Evolutionary conservation across 176 grass and related monocot genomes (phyloP), one percentile per base, ranked within the genome.

Genomic region (Elaeis guineensis): DNA sequence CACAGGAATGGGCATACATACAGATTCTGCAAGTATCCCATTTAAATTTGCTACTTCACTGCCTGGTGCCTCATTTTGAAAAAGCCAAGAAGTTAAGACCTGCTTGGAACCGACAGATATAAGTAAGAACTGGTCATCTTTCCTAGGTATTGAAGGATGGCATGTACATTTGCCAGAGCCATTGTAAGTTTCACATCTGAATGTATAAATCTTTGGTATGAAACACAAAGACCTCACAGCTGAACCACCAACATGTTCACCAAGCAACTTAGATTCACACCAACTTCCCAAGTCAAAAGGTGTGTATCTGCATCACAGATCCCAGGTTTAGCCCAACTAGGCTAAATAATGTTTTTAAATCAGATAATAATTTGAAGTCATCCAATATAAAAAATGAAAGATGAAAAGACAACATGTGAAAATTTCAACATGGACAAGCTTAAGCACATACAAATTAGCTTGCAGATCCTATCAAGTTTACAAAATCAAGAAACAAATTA

Each of bases 51-150:
- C 28, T 29, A 25, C 52, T 18, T 20, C 54, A 24, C 52, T 58
- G 12, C 72, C 72, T 56, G 52, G 25, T 55, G 21, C 69, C 18
- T 61, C 69, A 51, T 72, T 71, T 74, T 72, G 79, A 66, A 97
- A 82, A 79, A 91, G 66, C 92, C 92, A 97, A 67, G 87, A 67
- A 39, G 92, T 97, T 51, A 91, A 55, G 23, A 91, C 92, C 88
- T 91, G 87, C 76, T 97, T 97, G 61, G 92, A 97, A 57, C 92
- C 87, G 67, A 91, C 92, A 49, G 92, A 97, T 63, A 97, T 85
- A 62, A 97, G 79, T 72, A 97, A 75, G 28, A 54, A 80, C 50
- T 76, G 64, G 25, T 54, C 44, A 4, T 85, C 81, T 50, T 63
- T 79, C 20, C 71, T 28, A 58, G 77, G 32, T 6, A 30, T 16